Base-by-base conservation (phyloP, 768 basidiomycete genomes). In the Collybia mongolica region DNA sequence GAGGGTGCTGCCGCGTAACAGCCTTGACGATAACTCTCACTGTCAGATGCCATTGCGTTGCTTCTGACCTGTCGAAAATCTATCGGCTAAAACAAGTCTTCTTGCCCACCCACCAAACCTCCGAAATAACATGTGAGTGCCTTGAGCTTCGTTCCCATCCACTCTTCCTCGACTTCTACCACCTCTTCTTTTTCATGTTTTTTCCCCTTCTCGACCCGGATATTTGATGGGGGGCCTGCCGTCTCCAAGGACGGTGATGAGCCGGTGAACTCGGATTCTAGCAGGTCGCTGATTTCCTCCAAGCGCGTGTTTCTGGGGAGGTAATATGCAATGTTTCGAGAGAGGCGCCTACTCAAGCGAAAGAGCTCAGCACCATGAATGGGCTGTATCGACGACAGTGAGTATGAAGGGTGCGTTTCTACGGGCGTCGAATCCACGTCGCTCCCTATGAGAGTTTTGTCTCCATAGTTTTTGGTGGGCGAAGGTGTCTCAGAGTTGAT, bases 51-150 rank as follows among this genome's bases (percentile, higher is more conserved):
- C 24, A 26, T 26, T 26, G 7, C 24, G 7, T 26, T 26, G 24
- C 7, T 26, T 26, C 24, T 12, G 32, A 32, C 32, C 7, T 2
- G 14, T 3, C 11, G 32, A 14, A 9, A 32, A 32, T 9, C 11
- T 32, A 14, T 32, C 32, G n/a, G 11, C 32, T 32, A 32, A 24
- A 83, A 91, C 53, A 85, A 57, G 36, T 79, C 63, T 47, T 83
- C 84, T 59, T 92, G 89, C 2, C 86, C 88, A 19, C 67, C 65
- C 7, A 70, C 88, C 38, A 98, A 70, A 11, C 92, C 92, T 6
- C 96, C 96, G 67, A 87, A 97, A 65, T 97, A 96, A 64, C 91
- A 94, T 1, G 93, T 97, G 46, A 98, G 68, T 0, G 95, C 96
- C 63, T 98, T 98, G 39, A 98, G 68, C 72, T 96, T 96, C 8